A percentile compares a stretch with the other conserved stretches of the same genome.
Evolutionary conservation across 257 asterid genomes (phyloP).

Genomic region (Primulina eburnea): DNA sequence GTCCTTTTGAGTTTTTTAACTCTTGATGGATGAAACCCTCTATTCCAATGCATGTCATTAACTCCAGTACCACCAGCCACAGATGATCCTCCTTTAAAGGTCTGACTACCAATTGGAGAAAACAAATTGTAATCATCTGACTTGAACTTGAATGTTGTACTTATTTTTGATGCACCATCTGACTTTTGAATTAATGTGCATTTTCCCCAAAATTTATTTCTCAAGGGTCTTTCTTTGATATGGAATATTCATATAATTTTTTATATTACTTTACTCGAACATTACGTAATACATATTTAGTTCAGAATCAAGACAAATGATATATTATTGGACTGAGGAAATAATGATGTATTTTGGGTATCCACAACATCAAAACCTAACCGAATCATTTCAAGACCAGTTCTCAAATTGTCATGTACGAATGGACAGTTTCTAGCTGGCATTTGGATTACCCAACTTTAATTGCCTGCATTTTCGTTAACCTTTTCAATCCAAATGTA

Average conservation of each 20-base stretch:
- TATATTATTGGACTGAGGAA: too few species aligned
- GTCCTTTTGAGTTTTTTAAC: slow-evolving; percentile 13
- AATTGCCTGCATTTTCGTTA: too few species aligned
- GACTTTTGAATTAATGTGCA: background rate
- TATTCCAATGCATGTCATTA: background rate
- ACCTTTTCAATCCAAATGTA: background rate
- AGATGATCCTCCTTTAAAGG: background rate
- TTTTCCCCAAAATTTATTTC: too few species aligned
- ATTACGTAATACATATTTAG: too few species aligned
- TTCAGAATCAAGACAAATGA: too few species aligned
- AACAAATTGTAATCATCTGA: background rate
- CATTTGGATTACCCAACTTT: background rate
- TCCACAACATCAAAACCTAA: background rate
- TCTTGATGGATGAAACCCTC: background rate
- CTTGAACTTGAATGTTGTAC: slow-evolving; percentile 2
- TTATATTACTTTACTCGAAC: too few species aligned
- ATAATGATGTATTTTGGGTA: too few species aligned
- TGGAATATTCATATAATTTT: too few species aligned
- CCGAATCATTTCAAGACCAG: background rate
- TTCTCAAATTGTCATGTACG: background rate
- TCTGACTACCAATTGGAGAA: background rate
- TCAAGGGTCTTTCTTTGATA: too few species aligned
- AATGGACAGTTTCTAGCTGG: slow-evolving; percentile 1
- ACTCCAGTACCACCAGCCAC: slow-evolving; percentile 7
- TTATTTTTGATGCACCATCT: background rate